Evolutionary conservation across 805 yeast species (phyloP).

Genomic region (Suhomyces faveliae): DNA sequence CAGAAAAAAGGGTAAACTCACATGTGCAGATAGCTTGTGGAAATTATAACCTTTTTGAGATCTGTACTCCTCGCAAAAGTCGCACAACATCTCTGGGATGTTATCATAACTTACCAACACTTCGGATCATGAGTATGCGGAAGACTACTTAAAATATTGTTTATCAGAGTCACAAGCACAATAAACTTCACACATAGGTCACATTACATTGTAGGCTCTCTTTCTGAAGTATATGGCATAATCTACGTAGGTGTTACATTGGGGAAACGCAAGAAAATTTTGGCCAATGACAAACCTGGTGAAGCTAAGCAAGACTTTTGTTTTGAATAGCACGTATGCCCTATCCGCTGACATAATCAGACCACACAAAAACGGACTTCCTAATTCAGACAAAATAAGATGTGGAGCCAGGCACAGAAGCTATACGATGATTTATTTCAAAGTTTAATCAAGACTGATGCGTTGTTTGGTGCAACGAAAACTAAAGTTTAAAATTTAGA

Average conservation of each 20-base stretch:
- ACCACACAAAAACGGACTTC: neutral
- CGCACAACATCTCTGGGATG: neutral
- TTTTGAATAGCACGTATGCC: neutral
- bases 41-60: conserved; percentile 1
- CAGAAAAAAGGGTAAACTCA: neutral
- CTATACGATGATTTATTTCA: neutral
- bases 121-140: neutral
- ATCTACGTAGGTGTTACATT: neutral
- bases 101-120: neutral
- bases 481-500: neutral
- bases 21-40: neutral
- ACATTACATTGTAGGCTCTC: neutral
- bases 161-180: neutral
- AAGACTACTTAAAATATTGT: neutral
- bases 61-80: neutral
- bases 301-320: neutral
- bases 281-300: neutral
- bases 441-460: neutral
- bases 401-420: neutral
- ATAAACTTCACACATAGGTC: neutral
- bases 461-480: neutral
- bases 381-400: neutral
- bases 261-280: neutral
- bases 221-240: neutral
- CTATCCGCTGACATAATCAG: neutral